Evolutionary conservation across 306 rosid genomes (phyloP), one percentile per base, ranked within the genome.

Genomic region (Quercus rubra): DNA sequence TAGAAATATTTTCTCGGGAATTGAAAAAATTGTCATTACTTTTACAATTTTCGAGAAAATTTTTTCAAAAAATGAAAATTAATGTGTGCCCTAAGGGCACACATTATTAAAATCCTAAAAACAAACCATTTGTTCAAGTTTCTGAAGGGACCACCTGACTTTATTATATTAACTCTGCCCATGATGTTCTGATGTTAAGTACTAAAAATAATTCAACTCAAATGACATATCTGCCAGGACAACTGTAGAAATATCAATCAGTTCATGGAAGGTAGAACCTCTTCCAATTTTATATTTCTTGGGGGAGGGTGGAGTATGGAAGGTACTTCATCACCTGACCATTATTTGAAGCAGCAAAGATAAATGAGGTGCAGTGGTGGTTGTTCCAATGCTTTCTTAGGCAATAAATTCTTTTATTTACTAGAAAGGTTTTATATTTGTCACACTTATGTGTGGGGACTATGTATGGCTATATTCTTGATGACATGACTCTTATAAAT

Each of bases 121-220:
- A 77, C 71, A 74, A 75, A 80, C 79, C 80, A 78, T 64, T 61
- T 81, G 41, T 75, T 79, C 74, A 62, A 74, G 80, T 64, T 69
- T 71, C 23, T 54, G 33, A 73, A 67, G 71, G 67, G 23, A 73
- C 83, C 79, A 71, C 67, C 70, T 14, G 14, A 27, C 21, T 19
- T 46, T 72, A 69, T 77, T 78, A 58, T 83, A 84, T 70, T 25
- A 76, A 59, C 11, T 28, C 56, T 33, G 81, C 89, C 89, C 92
- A 86, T 83, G 28, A 78, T 73, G 79, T 76, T 66, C 66, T 75
- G 75, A 56, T 28, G 46, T 12, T 78, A 70, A 76, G 46, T 61
- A 66, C 51, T 74, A 76, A 35, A 70, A 78, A 18, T 63, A 79
- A 19, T 38, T 28, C 30, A 71, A 64, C 31, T 64, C 51, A 59